Evolutionary conservation across 768 basidiomycete species (phyloP), one percentile per base, ranked within the genome.

Genomic region (Omphalotus guepiniiformis): DNA sequence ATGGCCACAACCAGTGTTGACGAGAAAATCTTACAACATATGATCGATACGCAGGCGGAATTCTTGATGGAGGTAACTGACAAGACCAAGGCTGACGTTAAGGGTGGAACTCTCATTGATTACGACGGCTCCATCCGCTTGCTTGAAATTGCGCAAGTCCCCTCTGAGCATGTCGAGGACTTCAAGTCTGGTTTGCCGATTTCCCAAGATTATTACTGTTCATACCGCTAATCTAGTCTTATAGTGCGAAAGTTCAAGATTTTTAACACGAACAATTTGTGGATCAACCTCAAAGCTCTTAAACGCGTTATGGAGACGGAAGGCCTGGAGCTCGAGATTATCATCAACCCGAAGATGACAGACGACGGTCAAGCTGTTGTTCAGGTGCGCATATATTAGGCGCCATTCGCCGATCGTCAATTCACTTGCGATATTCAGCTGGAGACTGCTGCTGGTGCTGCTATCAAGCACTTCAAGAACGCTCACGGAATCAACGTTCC

Each of bases 51-150:
- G 9, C 68, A 82, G 52, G 79, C 87, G 23, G 93, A 95, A 66
- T 93, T 93, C 71, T 66, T 93, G 63, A 93, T 93, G 90, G 90
- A 95, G 67, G 87, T 95, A 53, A 96, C 93, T 9, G 90, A 94
- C 74, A 95, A 94, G 79, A 94, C 93, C 60, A 93, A 95, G 78
- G 91, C 87, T 41, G 92, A 85, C 59, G 67, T 76, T 54, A 76
- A 78, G 82, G 87, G 87, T 68, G 89, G 89, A 64, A 92, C 91
- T 48, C 76, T 93, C 59, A 86, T 94, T 56, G 87, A 93, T 67
- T 93, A 93, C 62, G 88, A 96, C 30, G 93, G 91, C 36, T 82
- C 80, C 27, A 80, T 94, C 45, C 83, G 91, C 42, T 73, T 96
- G 46, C 83, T 96, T 49, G 93, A 96, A 72, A 89, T 96, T 51